Evolutionary conservation across 345 rosid genomes (phyloP).

Genomic region (Populus davidiana): DNA sequence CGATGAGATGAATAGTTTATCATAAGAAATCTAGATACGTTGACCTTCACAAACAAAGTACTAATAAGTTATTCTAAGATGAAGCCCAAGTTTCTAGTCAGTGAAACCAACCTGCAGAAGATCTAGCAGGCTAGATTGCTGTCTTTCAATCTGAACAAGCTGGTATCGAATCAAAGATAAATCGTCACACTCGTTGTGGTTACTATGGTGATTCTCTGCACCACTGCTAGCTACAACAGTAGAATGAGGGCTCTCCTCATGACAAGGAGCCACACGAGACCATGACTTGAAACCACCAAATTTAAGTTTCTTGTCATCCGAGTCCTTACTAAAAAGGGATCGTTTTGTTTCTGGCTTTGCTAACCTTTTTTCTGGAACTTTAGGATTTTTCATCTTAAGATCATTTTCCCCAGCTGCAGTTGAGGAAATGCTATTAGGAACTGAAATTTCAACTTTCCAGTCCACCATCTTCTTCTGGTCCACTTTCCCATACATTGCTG

Average conservation of each 20-base stretch:
- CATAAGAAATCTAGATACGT: not conserved
- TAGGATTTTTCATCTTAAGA: constrained; percentile 33
- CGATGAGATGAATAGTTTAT: not conserved
- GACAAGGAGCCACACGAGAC: constrained; percentile 53
- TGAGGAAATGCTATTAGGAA: constrained; percentile 29
- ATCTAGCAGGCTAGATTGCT: constrained; percentile 80
- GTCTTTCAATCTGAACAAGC: constrained; percentile 89
- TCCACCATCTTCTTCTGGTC: constrained; percentile 51
- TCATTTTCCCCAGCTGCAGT: constrained; percentile 27
- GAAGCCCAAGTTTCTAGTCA: constrained; percentile 16
- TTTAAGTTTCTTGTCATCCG: constrained; percentile 49
- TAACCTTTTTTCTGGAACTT: constrained; percentile 20
- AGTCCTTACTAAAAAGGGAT: constrained; percentile 44
- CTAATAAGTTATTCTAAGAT: not conserved
- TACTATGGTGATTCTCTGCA: constrained; percentile 48
- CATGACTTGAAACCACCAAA: constrained; percentile 51
- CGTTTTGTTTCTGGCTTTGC: constrained; percentile 44
- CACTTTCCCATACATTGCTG: constrained; percentile 26
- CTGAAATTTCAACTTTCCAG: constrained; percentile 50
- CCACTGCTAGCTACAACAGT: constrained; percentile 36
- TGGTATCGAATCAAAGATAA: constrained; percentile 71
- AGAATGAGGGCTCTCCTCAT: constrained; percentile 38
- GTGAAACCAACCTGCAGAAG: constrained; percentile 73
- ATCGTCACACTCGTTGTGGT: constrained; percentile 71
- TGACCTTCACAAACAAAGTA: not conserved